Percentiles rank a stretch among this genome's conserved stretches.
Evolutionary conservation across 78 protist species (phyloP).

Genomic region (Fonticula alba): DNA sequence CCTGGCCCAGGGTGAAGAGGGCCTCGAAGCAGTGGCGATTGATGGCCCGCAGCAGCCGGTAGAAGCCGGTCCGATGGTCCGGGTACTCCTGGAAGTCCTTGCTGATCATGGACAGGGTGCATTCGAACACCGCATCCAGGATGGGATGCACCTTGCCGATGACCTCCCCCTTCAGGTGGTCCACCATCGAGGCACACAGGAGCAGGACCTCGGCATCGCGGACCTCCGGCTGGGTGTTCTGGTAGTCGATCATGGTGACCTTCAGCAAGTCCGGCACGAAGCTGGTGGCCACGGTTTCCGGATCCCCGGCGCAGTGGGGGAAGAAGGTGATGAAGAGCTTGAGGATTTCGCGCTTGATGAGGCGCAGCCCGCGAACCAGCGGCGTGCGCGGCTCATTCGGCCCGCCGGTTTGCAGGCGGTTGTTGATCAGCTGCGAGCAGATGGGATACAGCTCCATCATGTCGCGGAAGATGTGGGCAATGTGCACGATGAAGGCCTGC

Average conservation of each 20-base stretch:
- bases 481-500: conserved; percentile 46
- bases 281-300: no score
- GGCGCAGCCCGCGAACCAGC: conserved; percentile 3
- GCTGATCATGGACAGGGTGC: conserved; percentile 64
- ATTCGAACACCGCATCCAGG: conserved; percentile 42
- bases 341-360: conserved; percentile 15
- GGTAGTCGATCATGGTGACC: not conserved
- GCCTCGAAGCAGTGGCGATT: conserved; percentile 41
- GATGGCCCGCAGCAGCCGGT: conserved; percentile 41
- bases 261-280: conserved; percentile 23
- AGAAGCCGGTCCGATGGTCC: conserved; percentile 57
- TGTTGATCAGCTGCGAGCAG: conserved; percentile 16
- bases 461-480: conserved; percentile 63
- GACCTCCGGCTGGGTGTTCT: not conserved
- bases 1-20: conserved; percentile 10
- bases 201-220: not conserved
- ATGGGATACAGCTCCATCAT: conserved; percentile 43
- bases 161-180: not conserved
- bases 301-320: conserved; percentile 3
- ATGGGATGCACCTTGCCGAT: conserved; percentile 15
- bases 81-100: conserved; percentile 57
- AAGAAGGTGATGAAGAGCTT: conserved; percentile 11
- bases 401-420: not conserved
- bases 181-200: not conserved
- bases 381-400: not conserved